phyloP scores from a whole-genome alignment of 495 filamentous ascomycete species.

The Neurospora sp. region DNA sequence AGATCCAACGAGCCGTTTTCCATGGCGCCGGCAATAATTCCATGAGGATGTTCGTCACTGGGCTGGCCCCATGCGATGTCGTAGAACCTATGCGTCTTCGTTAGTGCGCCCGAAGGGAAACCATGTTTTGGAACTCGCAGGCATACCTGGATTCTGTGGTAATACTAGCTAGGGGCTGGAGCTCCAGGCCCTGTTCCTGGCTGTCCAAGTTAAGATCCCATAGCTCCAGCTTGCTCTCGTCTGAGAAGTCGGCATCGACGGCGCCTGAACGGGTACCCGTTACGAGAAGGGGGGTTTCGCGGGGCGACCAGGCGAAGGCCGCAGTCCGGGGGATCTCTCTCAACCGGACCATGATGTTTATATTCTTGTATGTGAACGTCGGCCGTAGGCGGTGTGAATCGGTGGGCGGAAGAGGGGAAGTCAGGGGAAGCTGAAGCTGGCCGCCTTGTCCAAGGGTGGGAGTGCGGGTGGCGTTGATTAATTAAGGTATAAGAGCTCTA shows the following conservation, averaged over 20 bases:
- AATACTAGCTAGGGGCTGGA: slow-evolving; percentile 75
- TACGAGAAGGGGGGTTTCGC: slow-evolving; percentile 66
- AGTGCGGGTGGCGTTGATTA: not conserved
- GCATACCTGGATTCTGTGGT: slow-evolving; percentile 80
- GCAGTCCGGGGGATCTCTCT: slow-evolving; percentile 93
- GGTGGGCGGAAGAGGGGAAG: not conserved
- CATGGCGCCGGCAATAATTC: slow-evolving; percentile 87
- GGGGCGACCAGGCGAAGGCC: slow-evolving; percentile 92
- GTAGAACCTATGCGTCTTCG: slow-evolving; percentile 60
- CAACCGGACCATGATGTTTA: slow-evolving; percentile 74
- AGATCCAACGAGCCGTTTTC: slow-evolving; percentile 95
- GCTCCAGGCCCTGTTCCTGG: slow-evolving; percentile 62
- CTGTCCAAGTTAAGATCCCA: slow-evolving; percentile 85
- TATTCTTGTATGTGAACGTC: not conserved
- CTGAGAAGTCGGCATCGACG: slow-evolving; percentile 93
- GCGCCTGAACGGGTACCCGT: slow-evolving; percentile 95
- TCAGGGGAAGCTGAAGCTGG: not conserved
- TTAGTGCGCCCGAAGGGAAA: not conserved
- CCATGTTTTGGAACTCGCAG: not conserved
- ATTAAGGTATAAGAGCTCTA: not conserved
- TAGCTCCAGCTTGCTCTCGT: slow-evolving; percentile 90
- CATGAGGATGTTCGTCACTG: slow-evolving; percentile 61
- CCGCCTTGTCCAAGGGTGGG: not conserved
- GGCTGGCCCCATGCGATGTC: slow-evolving; percentile 89
- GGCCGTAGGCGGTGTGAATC: not conserved